Conservation (phyloP, 257 asterid genomes). For the Gardenia jasminoides region DNA sequence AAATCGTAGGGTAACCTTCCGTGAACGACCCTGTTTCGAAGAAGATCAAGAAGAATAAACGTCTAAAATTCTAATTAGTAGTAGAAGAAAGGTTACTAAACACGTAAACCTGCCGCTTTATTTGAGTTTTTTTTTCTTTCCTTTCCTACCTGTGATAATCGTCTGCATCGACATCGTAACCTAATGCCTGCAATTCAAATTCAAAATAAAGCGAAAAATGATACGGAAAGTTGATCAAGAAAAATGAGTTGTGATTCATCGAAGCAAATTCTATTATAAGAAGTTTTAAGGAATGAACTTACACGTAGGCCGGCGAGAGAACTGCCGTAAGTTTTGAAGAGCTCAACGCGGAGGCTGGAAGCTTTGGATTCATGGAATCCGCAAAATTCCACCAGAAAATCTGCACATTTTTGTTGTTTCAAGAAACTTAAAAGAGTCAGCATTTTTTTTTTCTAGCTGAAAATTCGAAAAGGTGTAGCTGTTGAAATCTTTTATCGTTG, state of each 20-base stretch:
- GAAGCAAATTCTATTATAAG: background rate
- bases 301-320: slow-evolving; percentile 91
- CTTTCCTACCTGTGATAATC: slow-evolving; percentile 75
- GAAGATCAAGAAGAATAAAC: background rate
- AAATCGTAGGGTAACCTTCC: slow-evolving; percentile 81
- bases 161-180: slow-evolving; percentile 68
- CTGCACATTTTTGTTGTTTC: slow-evolving; percentile 23
- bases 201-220: background rate
- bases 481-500: background rate
- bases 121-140: background rate
- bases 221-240: background rate
- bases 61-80: background rate
- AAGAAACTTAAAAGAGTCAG: background rate
- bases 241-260: background rate
- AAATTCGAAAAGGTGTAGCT: too few relatives aligned
- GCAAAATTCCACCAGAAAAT: slow-evolving; percentile 60
- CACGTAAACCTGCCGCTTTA: background rate
- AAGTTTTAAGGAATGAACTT: slow-evolving; percentile 15
- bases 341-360: slow-evolving; percentile 59
- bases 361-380: slow-evolving; percentile 67
- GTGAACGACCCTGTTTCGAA: slow-evolving; percentile 62
- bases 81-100: background rate
- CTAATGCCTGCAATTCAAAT: slow-evolving; percentile 52
- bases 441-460: too few relatives aligned
- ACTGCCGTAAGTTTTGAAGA: slow-evolving; percentile 81